A percentile compares a stretch with the other conserved stretches of the same genome.
Conservation (phyloP, 2,329 filamentous ascomycete species). For the Diaporthe citri region DNA sequence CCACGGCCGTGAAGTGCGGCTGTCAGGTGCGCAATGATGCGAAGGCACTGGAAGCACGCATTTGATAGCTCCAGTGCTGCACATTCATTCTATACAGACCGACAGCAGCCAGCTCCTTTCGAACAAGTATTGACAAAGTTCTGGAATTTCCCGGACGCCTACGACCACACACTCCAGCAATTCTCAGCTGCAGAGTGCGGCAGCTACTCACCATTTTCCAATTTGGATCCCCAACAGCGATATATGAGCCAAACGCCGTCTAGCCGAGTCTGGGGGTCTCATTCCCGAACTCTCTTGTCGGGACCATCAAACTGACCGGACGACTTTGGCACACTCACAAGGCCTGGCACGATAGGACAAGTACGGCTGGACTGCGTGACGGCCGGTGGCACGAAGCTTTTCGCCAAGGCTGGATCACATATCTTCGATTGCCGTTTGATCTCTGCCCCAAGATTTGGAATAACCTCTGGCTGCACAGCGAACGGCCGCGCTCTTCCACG, state of each 20-base stretch:
- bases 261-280: background rate
- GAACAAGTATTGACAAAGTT: background rate
- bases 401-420: background rate
- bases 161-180: background rate
- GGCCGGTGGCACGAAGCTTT: constrained; percentile 3
- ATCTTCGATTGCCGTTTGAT: constrained; percentile 17
- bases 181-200: background rate
- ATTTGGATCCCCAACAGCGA: background rate
- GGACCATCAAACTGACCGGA: no score
- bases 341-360: background rate
- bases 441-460: constrained; percentile 13
- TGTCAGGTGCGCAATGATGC: background rate
- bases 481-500: background rate
- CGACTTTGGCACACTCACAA: background rate
- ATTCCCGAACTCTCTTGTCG: background rate
- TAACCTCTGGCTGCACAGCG: constrained; percentile 2
- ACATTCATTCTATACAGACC: no score
- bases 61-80: no score
- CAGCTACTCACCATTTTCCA: background rate
- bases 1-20: background rate
- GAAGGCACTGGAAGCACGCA: background rate
- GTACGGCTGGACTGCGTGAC: background rate
- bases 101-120: no score
- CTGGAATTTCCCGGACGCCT: background rate
- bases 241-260: background rate